A percentile compares a stretch with the other conserved stretches of the same genome.
Evolutionary conservation across 2,329 filamentous ascomycete genomes (phyloP).

Genomic region (Penicillium sp.): DNA sequence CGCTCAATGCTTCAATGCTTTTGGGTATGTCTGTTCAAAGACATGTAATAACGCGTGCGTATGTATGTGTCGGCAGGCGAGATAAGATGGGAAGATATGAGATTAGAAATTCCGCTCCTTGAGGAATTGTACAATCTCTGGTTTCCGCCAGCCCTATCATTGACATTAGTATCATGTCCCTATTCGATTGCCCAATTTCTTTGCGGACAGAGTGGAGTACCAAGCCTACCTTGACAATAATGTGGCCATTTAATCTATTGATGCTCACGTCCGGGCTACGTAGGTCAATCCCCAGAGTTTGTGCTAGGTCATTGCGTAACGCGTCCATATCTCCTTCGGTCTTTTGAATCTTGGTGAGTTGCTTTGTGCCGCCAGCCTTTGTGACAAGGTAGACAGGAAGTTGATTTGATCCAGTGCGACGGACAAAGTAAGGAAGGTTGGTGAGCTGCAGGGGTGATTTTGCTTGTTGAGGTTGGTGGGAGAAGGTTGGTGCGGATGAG

Average conservation of each 20-base stretch:
- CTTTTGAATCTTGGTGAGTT: slow-evolving; percentile 69
- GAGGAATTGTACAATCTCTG: slow-evolving; percentile 46
- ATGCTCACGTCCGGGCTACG: slow-evolving; percentile 42
- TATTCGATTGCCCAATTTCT: not conserved
- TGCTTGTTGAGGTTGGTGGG: slow-evolving; percentile 13
- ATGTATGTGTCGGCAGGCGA: slow-evolving; percentile 1
- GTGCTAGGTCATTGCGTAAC: slow-evolving; percentile 59
- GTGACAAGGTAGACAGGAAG: slow-evolving; percentile 69
- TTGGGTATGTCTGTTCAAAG: slow-evolving; percentile 5
- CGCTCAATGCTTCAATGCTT: slow-evolving; percentile 9
- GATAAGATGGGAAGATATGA: not conserved
- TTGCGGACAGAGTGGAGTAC: slow-evolving; percentile 12
- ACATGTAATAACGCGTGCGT: not conserved
- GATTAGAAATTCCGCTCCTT: slow-evolving; percentile 42
- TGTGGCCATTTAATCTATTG: slow-evolving; percentile 62
- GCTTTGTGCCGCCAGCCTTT: slow-evolving; percentile 70
- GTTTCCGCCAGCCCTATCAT: slow-evolving; percentile 47
- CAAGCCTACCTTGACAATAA: slow-evolving; percentile 75
- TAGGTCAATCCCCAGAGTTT: slow-evolving; percentile 52
- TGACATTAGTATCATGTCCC: slow-evolving; percentile 11
- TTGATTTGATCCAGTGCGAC: slow-evolving; percentile 63
- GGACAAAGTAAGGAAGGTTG: slow-evolving; percentile 62
- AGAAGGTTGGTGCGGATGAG: slow-evolving; percentile 21
- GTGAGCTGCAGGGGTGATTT: slow-evolving; percentile 31
- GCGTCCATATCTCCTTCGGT: slow-evolving; percentile 65